Percentiles rank a stretch among this genome's conserved stretches.
Evolutionary conservation across 108 stramenopile species (phyloP).

Genomic region (Parietichytrium sp.): DNA sequence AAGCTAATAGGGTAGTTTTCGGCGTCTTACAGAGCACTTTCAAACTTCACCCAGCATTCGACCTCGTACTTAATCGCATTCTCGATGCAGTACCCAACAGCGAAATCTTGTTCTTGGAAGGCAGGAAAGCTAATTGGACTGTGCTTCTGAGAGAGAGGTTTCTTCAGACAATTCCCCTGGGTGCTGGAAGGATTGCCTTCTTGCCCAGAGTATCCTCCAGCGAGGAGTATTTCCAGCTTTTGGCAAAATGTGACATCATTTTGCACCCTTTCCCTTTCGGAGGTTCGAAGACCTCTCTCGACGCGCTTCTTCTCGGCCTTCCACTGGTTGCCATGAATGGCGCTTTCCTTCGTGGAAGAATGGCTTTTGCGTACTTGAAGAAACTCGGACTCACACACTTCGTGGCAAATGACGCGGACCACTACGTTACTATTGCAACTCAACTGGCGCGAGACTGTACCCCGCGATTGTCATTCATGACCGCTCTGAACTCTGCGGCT

Average conservation of each 20-base stretch:
- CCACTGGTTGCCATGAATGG: slow-evolving; percentile 67
- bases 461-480: too few relatives aligned
- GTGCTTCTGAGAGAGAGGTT: slow-evolving; percentile 41
- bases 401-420: background rate
- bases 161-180: slow-evolving; percentile 15
- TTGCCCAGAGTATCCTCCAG: slow-evolving; percentile 43
- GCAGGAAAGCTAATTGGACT: slow-evolving; percentile 53
- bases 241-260: slow-evolving; percentile 59
- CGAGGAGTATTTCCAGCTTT: slow-evolving; percentile 46
- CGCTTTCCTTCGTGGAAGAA: slow-evolving; percentile 63
- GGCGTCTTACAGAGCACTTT: slow-evolving; percentile 66
- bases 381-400: background rate
- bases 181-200: slow-evolving; percentile 42
- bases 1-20: slow-evolving; percentile 44
- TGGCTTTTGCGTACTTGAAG: slow-evolving; percentile 53
- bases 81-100: slow-evolving; percentile 49
- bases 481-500: too few relatives aligned
- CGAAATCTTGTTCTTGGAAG: slow-evolving; percentile 59
- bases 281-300: slow-evolving; percentile 67
- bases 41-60: slow-evolving; percentile 71
- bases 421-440: slow-evolving; percentile 44
- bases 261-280: slow-evolving; percentile 77
- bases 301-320: slow-evolving; percentile 59
- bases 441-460: slow-evolving; percentile 26
- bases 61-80: slow-evolving; percentile 58